These are phyloP conservation scores for Chionographis japonica DNA, from an alignment of 106 monocot species.

Conservation along the genomic window DNA sequence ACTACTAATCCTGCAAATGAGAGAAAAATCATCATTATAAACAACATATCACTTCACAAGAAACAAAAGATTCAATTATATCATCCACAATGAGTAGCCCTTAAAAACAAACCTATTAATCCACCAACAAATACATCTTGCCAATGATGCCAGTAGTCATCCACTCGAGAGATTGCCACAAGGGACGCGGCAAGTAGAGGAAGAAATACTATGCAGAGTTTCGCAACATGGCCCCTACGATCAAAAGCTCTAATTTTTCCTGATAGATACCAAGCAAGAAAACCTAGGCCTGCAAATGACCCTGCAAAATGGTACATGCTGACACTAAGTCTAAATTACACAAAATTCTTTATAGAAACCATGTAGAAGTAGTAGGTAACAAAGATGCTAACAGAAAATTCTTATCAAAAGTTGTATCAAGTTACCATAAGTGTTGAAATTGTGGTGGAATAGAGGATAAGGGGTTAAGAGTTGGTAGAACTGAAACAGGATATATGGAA, in stretches of 20 bases:
- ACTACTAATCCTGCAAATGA: slow-evolving; percentile 40
- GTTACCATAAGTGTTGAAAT: too few species aligned
- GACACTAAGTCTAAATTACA: background rate
- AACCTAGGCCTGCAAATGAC: slow-evolving; percentile 58
- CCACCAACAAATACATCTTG: slow-evolving; percentile 68
- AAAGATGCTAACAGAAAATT: background rate
- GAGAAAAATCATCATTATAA: background rate
- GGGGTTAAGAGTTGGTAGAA: too few species aligned
- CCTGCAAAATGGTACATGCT: slow-evolving; percentile 27
- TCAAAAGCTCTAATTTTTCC: slow-evolving; percentile 58
- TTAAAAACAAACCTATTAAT: slow-evolving; percentile 30
- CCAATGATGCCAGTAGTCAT: slow-evolving; percentile 82
- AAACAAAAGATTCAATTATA: background rate
- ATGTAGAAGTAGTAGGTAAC: background rate
- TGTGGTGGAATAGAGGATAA: too few species aligned
- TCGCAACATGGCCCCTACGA: slow-evolving; percentile 45
- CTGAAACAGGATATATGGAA: too few species aligned
- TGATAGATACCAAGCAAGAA: slow-evolving; percentile 53
- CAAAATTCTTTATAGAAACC: too few species aligned
- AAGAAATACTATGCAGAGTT: slow-evolving; percentile 58
- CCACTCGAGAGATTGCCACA: slow-evolving; percentile 57
- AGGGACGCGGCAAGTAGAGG: slow-evolving; percentile 50
- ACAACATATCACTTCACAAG: too few species aligned
- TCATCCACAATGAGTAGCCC: background rate
- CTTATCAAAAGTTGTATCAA: too few species aligned